A percentile compares a stretch with the other conserved stretches of the same genome.
Conservation (phyloP, 345 rosid genomes). For the Citrus trifoliata region DNA sequence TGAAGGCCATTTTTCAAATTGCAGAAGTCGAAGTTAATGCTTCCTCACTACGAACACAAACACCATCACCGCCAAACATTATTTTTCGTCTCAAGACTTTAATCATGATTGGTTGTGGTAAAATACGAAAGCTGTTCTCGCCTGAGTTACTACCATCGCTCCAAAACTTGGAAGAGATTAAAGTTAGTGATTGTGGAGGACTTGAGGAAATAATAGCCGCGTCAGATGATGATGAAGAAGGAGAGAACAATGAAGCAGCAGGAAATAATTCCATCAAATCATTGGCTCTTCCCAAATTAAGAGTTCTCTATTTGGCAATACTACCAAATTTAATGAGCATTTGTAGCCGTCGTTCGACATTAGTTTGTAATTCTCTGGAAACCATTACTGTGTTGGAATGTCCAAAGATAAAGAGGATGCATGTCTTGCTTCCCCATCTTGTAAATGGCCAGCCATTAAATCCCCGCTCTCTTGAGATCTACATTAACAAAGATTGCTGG, state of each 20-base stretch:
- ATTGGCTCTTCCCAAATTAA: not conserved
- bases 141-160: not conserved
- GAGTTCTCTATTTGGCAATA: fast-evolving
- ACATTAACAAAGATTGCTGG: no score
- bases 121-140: not conserved
- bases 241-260: not conserved
- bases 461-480: no score
- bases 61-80: not conserved
- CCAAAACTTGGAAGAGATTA: not conserved
- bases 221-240: no score
- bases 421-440: no score
- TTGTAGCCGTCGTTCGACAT: no score
- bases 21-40: not conserved
- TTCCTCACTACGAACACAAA: not conserved
- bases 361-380: no score
- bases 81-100: no score
- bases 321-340: not conserved
- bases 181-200: not conserved
- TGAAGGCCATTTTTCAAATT: not conserved
- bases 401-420: not conserved
- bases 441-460: no score
- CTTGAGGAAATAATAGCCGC: no score
- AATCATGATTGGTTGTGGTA: fast-evolving
- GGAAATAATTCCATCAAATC: not conserved
- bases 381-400: fast-evolving